Percentiles rank a stretch among this genome's conserved stretches.
Evolutionary conservation across 306 rosid species (phyloP).

Genomic region (Rosa persica): DNA sequence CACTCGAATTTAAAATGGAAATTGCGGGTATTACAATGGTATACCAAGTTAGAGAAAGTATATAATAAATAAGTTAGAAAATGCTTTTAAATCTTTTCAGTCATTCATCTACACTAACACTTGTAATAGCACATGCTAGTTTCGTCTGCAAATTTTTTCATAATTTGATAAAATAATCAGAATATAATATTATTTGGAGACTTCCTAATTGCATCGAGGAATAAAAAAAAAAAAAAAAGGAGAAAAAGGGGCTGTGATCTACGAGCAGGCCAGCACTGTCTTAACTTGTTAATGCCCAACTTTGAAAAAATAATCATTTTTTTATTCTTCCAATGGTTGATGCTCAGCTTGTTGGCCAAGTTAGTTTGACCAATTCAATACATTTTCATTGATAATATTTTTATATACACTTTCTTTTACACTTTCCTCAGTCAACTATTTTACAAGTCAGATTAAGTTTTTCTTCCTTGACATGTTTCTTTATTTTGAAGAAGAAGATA

Average conservation of each 20-base stretch:
- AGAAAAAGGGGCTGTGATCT: background rate
- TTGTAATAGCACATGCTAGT: too few species aligned
- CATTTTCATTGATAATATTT: background rate
- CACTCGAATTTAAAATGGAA: too few species aligned
- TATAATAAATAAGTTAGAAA: background rate
- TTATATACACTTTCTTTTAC: background rate
- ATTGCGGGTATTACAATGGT: too few species aligned
- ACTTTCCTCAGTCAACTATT: background rate
- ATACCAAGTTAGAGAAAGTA: background rate
- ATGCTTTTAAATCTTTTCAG: background rate
- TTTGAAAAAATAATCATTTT: background rate
- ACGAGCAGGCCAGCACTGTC: background rate
- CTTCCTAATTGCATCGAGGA: background rate
- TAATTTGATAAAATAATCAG: too few species aligned
- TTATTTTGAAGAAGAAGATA: background rate
- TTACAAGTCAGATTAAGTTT: background rate
- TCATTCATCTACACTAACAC: too few species aligned
- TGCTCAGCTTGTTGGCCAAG: background rate
- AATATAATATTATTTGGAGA: background rate
- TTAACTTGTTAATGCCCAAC: background rate
- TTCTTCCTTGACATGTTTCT: background rate
- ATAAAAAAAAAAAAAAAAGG: background rate
- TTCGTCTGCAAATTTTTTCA: too few species aligned
- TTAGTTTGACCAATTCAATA: conserved; percentile 2
- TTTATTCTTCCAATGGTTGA: background rate